Conservation (phyloP, 2,329 filamentous ascomycete species). For the Colletotrichum filicis region DNA sequence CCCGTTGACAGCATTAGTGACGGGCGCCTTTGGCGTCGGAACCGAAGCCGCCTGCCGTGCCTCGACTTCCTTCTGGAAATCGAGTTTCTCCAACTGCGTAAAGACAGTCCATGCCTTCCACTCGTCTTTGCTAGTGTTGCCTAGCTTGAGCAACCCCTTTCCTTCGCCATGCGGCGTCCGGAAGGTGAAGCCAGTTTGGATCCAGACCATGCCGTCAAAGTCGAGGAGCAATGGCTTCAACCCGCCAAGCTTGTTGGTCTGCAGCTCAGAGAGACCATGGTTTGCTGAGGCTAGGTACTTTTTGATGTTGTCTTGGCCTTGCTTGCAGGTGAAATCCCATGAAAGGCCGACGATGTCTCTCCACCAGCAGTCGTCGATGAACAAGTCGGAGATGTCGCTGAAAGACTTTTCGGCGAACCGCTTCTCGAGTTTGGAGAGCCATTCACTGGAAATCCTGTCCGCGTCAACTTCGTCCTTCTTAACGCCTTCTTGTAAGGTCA, state of each 20-base stretch:
- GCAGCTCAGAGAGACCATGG: slow-evolving; percentile 14
- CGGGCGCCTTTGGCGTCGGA: not conserved
- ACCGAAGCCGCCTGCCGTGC: not conserved
- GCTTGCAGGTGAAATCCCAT: slow-evolving; percentile 44
- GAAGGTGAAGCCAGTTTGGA: slow-evolving; percentile 37
- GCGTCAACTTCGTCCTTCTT: slow-evolving; percentile 7
- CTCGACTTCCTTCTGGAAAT: slow-evolving; percentile 32
- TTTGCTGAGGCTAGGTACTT: slow-evolving; percentile 26
- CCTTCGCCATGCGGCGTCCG: slow-evolving; percentile 36
- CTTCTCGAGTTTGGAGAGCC: slow-evolving; percentile 14
- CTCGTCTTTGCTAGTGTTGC: slow-evolving; percentile 20
- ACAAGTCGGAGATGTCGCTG: slow-evolving; percentile 34
- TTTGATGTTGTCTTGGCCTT: slow-evolving; percentile 34
- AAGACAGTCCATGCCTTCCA: slow-evolving; percentile 42
- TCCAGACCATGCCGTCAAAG: slow-evolving; percentile 32
- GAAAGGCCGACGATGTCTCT: slow-evolving; percentile 41
- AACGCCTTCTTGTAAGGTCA: slow-evolving; percentile 6
- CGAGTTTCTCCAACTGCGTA: slow-evolving; percentile 40
- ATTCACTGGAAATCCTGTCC: not conserved
- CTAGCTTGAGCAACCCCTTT: slow-evolving; percentile 37
- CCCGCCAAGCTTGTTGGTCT: slow-evolving; percentile 19
- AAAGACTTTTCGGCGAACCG: slow-evolving; percentile 12
- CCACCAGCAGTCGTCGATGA: slow-evolving; percentile 42
- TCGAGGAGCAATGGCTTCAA: slow-evolving; percentile 34
- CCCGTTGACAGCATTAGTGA: not conserved